Percentiles rank a stretch among this genome's conserved stretches.
Evolutionary conservation across 495 filamentous ascomycete species (phyloP).

Genomic region (Xylaria flabelliformis): DNA sequence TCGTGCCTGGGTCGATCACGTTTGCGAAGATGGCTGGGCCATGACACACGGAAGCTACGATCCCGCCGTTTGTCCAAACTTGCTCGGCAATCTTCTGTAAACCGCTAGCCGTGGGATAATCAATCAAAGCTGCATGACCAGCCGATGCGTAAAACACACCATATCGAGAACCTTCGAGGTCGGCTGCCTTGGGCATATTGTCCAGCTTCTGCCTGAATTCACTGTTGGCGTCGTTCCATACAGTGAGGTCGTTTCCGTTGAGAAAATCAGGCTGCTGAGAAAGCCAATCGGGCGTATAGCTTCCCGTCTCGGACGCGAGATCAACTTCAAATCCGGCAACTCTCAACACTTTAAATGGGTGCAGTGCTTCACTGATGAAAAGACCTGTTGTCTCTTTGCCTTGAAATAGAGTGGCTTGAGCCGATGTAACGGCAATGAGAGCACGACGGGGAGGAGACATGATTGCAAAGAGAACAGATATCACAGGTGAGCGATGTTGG

Average conservation of each 20-base stretch:
- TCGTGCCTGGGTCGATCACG: slow-evolving; percentile 45
- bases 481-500: background rate
- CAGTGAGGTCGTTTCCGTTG: slow-evolving; percentile 42
- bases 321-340: slow-evolving; percentile 57
- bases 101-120: slow-evolving; percentile 49
- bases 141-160: slow-evolving; percentile 55
- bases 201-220: slow-evolving; percentile 53
- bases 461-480: no score
- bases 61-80: slow-evolving; percentile 50
- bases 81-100: slow-evolving; percentile 49
- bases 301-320: slow-evolving; percentile 57
- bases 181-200: slow-evolving; percentile 43
- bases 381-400: slow-evolving; percentile 45
- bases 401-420: slow-evolving; percentile 50
- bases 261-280: slow-evolving; percentile 52
- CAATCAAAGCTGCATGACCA: slow-evolving; percentile 53
- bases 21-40: slow-evolving; percentile 54
- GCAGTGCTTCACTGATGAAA: slow-evolving; percentile 58
- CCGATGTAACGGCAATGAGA: slow-evolving; percentile 56
- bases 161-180: slow-evolving; percentile 38
- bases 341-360: slow-evolving; percentile 54
- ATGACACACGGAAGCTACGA: slow-evolving; percentile 51
- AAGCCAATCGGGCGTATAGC: slow-evolving; percentile 54
- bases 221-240: slow-evolving; percentile 49
- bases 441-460: slow-evolving; percentile 53